These are phyloP conservation scores for Gaeumannomyces sp. DNA, from an alignment of 2,329 filamentous ascomycete genomes.

Conservation along the genomic window DNA sequence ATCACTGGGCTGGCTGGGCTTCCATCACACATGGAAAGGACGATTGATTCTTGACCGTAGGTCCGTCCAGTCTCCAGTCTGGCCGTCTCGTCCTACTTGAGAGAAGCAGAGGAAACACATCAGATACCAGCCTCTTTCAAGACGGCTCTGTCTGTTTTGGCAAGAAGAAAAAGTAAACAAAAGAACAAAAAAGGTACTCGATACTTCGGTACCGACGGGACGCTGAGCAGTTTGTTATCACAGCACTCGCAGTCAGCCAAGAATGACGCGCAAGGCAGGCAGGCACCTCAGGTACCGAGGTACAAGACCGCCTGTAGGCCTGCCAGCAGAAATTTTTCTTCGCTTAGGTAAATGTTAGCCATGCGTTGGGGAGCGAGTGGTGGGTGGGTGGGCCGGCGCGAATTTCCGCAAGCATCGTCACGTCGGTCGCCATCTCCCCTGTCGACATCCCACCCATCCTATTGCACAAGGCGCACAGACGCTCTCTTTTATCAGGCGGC, in stretches of 20 bases:
- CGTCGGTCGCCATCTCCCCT: slow-evolving; percentile 1
- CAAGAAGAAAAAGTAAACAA: no score
- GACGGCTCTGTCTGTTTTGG: no score
- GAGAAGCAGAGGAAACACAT: no score
- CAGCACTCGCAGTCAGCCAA: background rate
- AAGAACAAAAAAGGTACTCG: no score
- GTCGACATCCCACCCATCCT: background rate
- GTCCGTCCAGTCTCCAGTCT: background rate
- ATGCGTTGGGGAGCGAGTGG: no score
- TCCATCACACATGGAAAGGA: background rate
- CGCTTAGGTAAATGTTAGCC: slow-evolving; percentile 1
- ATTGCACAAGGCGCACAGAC: background rate
- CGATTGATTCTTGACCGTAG: no score
- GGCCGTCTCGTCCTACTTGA: background rate
- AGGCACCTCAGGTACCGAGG: background rate
- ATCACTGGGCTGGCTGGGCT: background rate
- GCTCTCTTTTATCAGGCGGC: background rate
- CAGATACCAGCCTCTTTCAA: no score
- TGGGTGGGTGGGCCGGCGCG: background rate
- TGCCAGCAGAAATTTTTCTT: background rate
- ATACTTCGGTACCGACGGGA: no score
- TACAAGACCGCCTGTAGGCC: no score
- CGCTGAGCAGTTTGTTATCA: no score
- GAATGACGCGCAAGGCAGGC: background rate
- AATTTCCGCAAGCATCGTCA: slow-evolving; percentile 2